Conservation (phyloP, 495 filamentous ascomycete species). For the Tuber microsphaerosporum region DNA sequence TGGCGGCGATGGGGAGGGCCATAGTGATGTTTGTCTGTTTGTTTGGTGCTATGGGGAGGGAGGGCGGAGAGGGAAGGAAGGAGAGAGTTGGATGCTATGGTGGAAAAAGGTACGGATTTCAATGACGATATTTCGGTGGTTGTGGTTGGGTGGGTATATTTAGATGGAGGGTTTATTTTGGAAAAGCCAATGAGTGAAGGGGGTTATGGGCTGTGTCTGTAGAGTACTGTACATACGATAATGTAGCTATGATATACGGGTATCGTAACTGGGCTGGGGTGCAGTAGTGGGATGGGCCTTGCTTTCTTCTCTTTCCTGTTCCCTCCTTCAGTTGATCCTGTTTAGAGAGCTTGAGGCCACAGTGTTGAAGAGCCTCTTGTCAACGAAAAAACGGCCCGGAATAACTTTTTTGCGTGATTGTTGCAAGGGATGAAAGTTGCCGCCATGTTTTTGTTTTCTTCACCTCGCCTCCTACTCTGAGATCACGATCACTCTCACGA, state of each 20-base stretch:
- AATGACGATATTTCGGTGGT: conserved; percentile 56
- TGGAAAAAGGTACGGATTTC: conserved; percentile 55
- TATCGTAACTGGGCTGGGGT: background rate
- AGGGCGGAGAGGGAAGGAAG: conserved; percentile 42
- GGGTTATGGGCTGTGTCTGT: conserved; percentile 7
- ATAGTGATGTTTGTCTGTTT: background rate
- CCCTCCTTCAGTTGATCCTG: background rate
- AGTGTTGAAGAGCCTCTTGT: background rate
- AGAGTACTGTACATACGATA: too few relatives aligned
- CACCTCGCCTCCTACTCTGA: background rate
- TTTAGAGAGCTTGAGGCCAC: background rate
- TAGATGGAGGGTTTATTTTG: conserved; percentile 1
- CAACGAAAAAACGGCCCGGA: background rate
- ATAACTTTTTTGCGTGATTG: background rate
- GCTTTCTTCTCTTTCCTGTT: background rate
- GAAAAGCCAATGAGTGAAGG: background rate
- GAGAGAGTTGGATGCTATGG: conserved; percentile 47
- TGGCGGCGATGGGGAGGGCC: background rate
- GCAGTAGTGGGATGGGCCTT: background rate
- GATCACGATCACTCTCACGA: background rate
- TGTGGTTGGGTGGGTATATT: conserved; percentile 46
- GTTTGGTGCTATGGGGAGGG: background rate
- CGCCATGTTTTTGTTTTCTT: conserved; percentile 3
- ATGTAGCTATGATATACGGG: background rate
- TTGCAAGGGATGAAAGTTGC: background rate